phyloP scores from a whole-genome alignment of 2,329 filamentous ascomycete species.

The Truncatella angustata region DNA sequence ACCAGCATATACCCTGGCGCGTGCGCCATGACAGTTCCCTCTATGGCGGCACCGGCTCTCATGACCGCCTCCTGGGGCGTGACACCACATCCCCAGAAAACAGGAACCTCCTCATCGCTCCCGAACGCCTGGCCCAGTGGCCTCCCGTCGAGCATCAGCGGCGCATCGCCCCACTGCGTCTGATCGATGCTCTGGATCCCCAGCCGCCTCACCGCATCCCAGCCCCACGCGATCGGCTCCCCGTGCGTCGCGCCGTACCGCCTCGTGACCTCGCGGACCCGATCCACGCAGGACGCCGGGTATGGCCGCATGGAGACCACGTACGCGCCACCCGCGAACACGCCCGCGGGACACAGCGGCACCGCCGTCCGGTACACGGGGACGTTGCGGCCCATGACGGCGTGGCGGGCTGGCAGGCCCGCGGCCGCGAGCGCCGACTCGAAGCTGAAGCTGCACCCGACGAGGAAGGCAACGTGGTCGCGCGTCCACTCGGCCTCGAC shows the following conservation, averaged over 20 bases:
- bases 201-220: slow-evolving; percentile 50
- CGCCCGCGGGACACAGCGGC: slow-evolving; percentile 54
- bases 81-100: slow-evolving; percentile 65
- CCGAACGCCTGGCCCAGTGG: slow-evolving; percentile 28
- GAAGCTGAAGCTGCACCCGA: slow-evolving; percentile 65
- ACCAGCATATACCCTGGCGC: slow-evolving; percentile 62
- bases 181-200: slow-evolving; percentile 52
- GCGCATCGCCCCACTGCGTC: slow-evolving; percentile 58
- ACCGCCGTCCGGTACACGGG: slow-evolving; percentile 61
- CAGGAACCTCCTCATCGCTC: slow-evolving; percentile 45
- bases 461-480: slow-evolving; percentile 60
- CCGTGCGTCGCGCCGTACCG: slow-evolving; percentile 58
- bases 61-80: slow-evolving; percentile 65
- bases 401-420: slow-evolving; percentile 51
- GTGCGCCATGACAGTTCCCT: slow-evolving; percentile 60
- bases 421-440: slow-evolving; percentile 52
- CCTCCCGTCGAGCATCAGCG: slow-evolving; percentile 37
- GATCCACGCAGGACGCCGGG: slow-evolving; percentile 43
- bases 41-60: slow-evolving; percentile 40
- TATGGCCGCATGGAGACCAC: slow-evolving; percentile 67
- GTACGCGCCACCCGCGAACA: slow-evolving; percentile 52
- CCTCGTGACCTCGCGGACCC: slow-evolving; percentile 53
- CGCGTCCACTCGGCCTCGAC: slow-evolving; percentile 51
- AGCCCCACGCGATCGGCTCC: slow-evolving; percentile 65
- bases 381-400: slow-evolving; percentile 46